Evolutionary conservation across 768 basidiomycete genomes (phyloP).

Genomic region (Xerocomellus chrysenteron): DNA sequence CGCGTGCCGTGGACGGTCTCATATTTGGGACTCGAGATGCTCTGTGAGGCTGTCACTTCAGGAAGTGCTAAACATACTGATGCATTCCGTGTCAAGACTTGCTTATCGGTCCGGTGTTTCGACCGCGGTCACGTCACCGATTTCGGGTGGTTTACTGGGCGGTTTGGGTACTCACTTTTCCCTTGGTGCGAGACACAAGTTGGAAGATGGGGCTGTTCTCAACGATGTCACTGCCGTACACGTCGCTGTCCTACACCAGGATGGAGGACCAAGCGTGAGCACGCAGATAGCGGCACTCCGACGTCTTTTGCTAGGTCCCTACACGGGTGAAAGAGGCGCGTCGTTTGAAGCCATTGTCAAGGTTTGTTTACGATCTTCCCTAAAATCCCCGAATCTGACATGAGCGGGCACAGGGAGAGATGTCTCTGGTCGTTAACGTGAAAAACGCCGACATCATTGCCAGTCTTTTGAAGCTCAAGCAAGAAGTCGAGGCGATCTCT

Average conservation of each 20-base stretch:
- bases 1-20: constrained; percentile 65
- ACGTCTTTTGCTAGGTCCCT: constrained; percentile 39
- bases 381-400: constrained; percentile 5
- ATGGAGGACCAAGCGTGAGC: constrained; percentile 48
- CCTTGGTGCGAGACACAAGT: constrained; percentile 54
- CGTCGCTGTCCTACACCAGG: constrained; percentile 39
- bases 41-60: constrained; percentile 35
- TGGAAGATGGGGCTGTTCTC: constrained; percentile 65
- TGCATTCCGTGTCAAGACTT: constrained; percentile 40
- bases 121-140: constrained; percentile 60
- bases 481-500: constrained; percentile 44
- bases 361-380: constrained; percentile 23
- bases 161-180: constrained; percentile 67
- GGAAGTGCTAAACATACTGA: constrained; percentile 2
- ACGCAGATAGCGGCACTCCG: constrained; percentile 62
- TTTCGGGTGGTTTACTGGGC: constrained; percentile 50
- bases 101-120: constrained; percentile 79
- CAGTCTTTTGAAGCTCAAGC: constrained; percentile 59
- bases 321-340: constrained; percentile 24
- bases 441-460: constrained; percentile 78
- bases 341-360: constrained; percentile 38
- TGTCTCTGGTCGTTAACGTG: constrained; percentile 65
- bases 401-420: constrained; percentile 41
- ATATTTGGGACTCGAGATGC: constrained; percentile 52
- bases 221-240: constrained; percentile 67